These are phyloP conservation scores for Mucor sp. DNA, from an alignment of 371 early-diverging fungal species.

Conservation along the genomic window DNA sequence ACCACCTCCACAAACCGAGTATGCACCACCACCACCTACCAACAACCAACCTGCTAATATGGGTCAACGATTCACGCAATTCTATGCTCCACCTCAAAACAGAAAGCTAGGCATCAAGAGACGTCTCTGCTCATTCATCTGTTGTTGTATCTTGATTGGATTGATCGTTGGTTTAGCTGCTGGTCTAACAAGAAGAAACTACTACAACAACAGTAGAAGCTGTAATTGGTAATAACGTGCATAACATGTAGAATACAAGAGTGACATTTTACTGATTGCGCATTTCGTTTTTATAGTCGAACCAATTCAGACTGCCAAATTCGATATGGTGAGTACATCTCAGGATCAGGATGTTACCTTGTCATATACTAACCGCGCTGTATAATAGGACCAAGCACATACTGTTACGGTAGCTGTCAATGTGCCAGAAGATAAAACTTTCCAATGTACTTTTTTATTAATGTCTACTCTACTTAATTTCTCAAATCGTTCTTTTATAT, in stretches of 20 bases:
- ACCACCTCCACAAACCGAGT: conserved; percentile 8
- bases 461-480: neutral
- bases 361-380: too few relatives aligned
- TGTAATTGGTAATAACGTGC: conserved; percentile 30
- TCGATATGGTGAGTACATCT: conserved; percentile 10
- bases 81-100: conserved; percentile 39
- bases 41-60: conserved; percentile 2
- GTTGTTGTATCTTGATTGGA: conserved; percentile 37
- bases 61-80: conserved; percentile 23
- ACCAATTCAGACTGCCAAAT: conserved; percentile 17
- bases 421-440: conserved; percentile 18
- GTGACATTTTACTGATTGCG: neutral
- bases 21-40: conserved; percentile 2
- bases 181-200: conserved; percentile 27
- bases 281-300: conserved; percentile 9
- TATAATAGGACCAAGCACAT: conserved; percentile 16
- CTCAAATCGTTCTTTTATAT: neutral
- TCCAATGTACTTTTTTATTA: neutral
- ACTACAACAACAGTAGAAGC: neutral
- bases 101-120: conserved; percentile 29
- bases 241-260: too few relatives aligned
- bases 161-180: conserved; percentile 34
- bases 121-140: conserved; percentile 28
- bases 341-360: neutral
- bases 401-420: conserved; percentile 18